These are phyloP conservation scores for Pluteus cervinus DNA, from an alignment of 768 basidiomycete species.

Conservation along the genomic window DNA sequence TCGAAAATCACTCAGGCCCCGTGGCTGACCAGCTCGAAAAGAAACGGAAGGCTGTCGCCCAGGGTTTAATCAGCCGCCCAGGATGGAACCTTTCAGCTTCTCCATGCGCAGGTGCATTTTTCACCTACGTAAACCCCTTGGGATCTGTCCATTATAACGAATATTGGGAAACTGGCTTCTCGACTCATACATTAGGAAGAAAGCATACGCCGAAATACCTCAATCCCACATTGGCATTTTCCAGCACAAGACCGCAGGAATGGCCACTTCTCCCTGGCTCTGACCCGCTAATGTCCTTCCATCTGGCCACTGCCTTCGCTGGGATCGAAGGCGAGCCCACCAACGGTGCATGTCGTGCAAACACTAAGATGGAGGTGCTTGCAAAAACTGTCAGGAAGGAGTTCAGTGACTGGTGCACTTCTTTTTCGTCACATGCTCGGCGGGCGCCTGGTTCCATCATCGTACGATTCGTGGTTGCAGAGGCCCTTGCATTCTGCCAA, in stretches of 20 bases:
- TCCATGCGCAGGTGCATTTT: constrained; percentile 33
- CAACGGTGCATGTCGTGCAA: too few species aligned
- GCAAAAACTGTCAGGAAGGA: constrained; percentile 23
- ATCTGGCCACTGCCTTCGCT: constrained; percentile 28
- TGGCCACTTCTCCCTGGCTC: constrained; percentile 39
- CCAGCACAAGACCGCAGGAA: constrained; percentile 26
- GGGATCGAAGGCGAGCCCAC: constrained; percentile 9
- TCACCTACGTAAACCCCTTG: constrained; percentile 9
- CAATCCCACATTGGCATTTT: constrained; percentile 44
- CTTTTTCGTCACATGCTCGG: constrained; percentile 17
- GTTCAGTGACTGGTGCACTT: constrained; percentile 26
- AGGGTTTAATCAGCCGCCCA: constrained; percentile 7
- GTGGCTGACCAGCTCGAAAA: constrained; percentile 15
- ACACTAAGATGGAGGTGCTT: constrained; percentile 14
- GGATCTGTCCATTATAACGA: constrained; percentile 16
- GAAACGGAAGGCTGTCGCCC: constrained; percentile 15
- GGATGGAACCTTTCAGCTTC: constrained; percentile 6
- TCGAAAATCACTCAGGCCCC: constrained; percentile 15
- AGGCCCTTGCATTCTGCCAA: constrained; percentile 31
- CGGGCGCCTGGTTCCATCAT: constrained; percentile 9
- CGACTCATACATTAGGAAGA: constrained; percentile 14
- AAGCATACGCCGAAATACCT: constrained; percentile 18
- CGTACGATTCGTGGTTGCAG: constrained; percentile 36
- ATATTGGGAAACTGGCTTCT: constrained; percentile 39
- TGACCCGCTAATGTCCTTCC: constrained; percentile 35